These are phyloP conservation scores for Thermothelomyces thermophilus DNA, from an alignment of 2,329 filamentous ascomycete species.

Conservation along the genomic window DNA sequence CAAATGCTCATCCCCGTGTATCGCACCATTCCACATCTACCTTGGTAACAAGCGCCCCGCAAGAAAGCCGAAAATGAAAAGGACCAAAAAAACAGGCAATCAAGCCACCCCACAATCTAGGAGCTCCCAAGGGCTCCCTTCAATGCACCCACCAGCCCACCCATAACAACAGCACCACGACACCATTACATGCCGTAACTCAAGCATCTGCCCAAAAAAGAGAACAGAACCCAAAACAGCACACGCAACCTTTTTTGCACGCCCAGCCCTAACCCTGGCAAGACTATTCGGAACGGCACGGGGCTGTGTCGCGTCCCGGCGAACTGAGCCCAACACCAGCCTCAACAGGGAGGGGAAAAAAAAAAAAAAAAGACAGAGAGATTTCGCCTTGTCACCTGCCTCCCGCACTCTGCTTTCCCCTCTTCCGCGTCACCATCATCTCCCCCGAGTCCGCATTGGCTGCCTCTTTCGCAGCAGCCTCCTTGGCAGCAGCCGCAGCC, in stretches of 20 bases:
- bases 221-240: neutral
- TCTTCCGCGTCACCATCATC: constrained; percentile 10
- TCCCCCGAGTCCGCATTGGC: constrained; percentile 13
- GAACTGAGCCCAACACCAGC: too few species aligned
- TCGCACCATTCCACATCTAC: neutral
- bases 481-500: constrained; percentile 13
- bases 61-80: neutral
- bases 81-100: neutral
- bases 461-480: constrained; percentile 7
- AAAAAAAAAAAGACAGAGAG: too few species aligned
- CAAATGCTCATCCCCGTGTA: neutral
- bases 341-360: too few species aligned
- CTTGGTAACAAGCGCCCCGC: neutral
- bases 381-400: neutral
- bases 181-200: too few species aligned
- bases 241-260: neutral
- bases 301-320: too few species aligned
- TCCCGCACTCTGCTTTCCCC: constrained; percentile 6
- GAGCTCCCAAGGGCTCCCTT: neutral
- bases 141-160: neutral
- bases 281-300: too few species aligned
- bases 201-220: neutral
- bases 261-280: too few species aligned
- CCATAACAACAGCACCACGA: neutral
- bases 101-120: neutral